phyloP scores from a whole-genome alignment of 148 eudicot genomes.

The Oxyria digyna region DNA sequence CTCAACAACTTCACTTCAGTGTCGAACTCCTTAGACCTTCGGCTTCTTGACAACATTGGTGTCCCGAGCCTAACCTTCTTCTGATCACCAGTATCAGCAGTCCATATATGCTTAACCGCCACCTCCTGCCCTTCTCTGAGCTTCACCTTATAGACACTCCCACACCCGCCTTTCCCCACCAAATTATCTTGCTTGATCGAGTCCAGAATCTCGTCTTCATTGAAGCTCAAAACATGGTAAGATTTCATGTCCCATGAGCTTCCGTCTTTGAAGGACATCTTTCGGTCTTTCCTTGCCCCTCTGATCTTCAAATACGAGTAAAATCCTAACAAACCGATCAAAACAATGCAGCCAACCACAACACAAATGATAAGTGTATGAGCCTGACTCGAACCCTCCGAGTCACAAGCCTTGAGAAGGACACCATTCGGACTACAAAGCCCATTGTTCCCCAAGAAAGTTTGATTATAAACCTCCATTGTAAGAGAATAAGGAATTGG shows the following conservation, averaged over 20 bases:
- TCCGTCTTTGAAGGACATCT: constrained; percentile 48
- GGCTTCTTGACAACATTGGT: constrained; percentile 44
- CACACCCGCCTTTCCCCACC: constrained; percentile 93
- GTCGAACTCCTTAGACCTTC: constrained; percentile 51
- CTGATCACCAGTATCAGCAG: constrained; percentile 17
- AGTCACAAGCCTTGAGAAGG: constrained; percentile 37
- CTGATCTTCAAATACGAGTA: constrained; percentile 30
- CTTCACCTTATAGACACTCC: constrained; percentile 57
- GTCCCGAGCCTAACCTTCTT: constrained; percentile 24
- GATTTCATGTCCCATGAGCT: constrained; percentile 79
- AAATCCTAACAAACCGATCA: constrained; percentile 23
- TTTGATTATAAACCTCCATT: constrained; percentile 39
- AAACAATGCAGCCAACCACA: constrained; percentile 20
- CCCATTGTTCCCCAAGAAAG: constrained; percentile 60
- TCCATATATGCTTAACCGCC: constrained; percentile 88
- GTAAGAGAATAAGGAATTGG: constrained; percentile 51
- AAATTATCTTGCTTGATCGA: constrained; percentile 61
- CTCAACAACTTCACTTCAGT: constrained; percentile 77
- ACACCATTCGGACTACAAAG: constrained; percentile 47
- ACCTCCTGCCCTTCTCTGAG: constrained; percentile 48
- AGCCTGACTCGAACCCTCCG: constrained; percentile 12
- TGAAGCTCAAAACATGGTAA: constrained; percentile 64
- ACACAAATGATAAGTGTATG: constrained; percentile 29
- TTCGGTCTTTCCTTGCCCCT: constrained; percentile 11
- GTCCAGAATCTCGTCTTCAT: constrained; percentile 72